A percentile compares a stretch with the other conserved stretches of the same genome.
Conservation (phyloP, 441 rosid species). For the Manihot esculenta region DNA sequence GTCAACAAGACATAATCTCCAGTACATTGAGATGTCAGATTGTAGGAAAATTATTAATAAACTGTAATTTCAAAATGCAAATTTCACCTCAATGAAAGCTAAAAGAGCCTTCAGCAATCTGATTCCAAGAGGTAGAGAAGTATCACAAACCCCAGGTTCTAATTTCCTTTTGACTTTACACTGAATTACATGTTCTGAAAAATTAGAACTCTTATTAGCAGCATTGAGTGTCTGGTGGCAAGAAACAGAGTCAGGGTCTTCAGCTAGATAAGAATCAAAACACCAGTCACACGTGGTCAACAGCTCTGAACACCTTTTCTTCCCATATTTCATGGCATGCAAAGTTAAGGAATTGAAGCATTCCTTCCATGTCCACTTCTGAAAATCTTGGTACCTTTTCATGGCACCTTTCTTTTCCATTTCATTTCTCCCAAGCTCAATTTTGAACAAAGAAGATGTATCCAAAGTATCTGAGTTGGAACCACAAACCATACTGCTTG, state of each 20-base stretch:
- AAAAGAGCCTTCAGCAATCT: constrained; percentile 67
- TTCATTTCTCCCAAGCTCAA: constrained; percentile 80
- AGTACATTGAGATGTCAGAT: not conserved
- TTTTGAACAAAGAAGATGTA: constrained; percentile 55
- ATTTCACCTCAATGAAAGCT: constrained; percentile 66
- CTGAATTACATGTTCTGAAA: constrained; percentile 38
- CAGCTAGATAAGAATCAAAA: constrained; percentile 48
- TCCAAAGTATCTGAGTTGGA: constrained; percentile 48
- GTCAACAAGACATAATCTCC: not conserved
- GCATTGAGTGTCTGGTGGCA: constrained; percentile 60
- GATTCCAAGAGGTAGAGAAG: constrained; percentile 69
- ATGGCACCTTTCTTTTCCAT: constrained; percentile 57
- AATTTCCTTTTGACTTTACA: constrained; percentile 44
- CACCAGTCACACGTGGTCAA: constrained; percentile 70
- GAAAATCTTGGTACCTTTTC: constrained; percentile 76
- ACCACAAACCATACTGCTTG: constrained; percentile 59
- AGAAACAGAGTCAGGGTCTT: constrained; percentile 53
- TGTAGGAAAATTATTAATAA: not conserved
- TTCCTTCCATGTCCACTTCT: constrained; percentile 88
- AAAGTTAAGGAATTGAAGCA: constrained; percentile 49
- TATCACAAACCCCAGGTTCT: constrained; percentile 28
- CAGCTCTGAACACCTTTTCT: constrained; percentile 54
- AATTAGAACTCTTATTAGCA: constrained; percentile 28
- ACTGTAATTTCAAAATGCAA: constrained; percentile 5
- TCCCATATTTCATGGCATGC: constrained; percentile 64